These are phyloP conservation scores for Tetrapisispora iriomotensis DNA, from an alignment of 805 yeast species.

Conservation along the genomic window DNA sequence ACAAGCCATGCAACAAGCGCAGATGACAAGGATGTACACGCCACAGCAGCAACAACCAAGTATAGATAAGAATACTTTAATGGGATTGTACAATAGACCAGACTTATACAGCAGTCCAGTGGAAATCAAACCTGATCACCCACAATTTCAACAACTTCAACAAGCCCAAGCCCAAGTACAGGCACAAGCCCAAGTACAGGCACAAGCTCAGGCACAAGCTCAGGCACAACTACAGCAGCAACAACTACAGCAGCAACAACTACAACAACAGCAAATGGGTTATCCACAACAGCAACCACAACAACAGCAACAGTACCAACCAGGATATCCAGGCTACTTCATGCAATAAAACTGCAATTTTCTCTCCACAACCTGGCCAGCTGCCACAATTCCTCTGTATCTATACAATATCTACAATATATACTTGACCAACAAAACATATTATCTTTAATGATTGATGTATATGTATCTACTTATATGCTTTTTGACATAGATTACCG, in stretches of 20 bases:
- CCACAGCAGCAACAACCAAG: constrained; percentile 10
- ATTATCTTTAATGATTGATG: too few relatives aligned
- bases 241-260: constrained; percentile 17
- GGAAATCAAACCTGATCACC: constrained; percentile 21
- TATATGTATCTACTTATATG: too few relatives aligned
- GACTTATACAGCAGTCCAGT: constrained; percentile 24
- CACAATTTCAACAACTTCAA: constrained; percentile 24
- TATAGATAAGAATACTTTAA: constrained; percentile 15
- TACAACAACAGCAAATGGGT: constrained; percentile 12
- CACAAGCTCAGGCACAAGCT: constrained; percentile 8
- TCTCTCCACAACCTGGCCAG: neutral
- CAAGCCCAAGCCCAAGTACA: constrained; percentile 14
- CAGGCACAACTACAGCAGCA: constrained; percentile 12
- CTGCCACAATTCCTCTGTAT: too few relatives aligned
- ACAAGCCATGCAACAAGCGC: constrained; percentile 8
- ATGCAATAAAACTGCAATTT: constrained; percentile 4
- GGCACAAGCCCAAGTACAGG: constrained; percentile 5
- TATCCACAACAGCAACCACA: constrained; percentile 3
- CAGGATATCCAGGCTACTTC: constrained; percentile 6
- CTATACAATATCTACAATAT: neutral
- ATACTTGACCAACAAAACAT: too few relatives aligned
- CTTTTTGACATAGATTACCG: too few relatives aligned
- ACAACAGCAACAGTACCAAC: constrained; percentile 8
- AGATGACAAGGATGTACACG: neutral
- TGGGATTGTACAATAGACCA: constrained; percentile 24